Evolutionary conservation across 23 red algal genomes (phyloP), one percentile per base, ranked within the genome.

Genomic region (Gracilaria domingensis): DNA sequence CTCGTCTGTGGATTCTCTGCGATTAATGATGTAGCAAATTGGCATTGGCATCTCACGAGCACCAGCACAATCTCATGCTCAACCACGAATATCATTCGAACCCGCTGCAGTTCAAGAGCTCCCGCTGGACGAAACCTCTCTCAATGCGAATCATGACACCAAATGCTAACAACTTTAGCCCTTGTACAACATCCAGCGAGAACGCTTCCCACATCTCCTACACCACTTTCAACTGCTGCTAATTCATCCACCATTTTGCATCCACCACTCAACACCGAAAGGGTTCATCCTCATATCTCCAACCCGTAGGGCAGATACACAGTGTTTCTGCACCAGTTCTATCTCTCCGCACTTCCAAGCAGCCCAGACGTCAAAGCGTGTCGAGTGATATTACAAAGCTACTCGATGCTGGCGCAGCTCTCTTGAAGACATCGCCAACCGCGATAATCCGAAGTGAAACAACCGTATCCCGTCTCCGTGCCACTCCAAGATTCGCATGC

Each of bases 1-100:
- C 23, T 44, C 85, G 0, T 76, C 69, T 25, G 50, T 89, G 8
- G 85, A 89, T 79, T 71, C 85, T 79, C 42, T 89, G 38, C 85
- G 85, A 14, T 71, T 79, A 30, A 89, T 89, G 85, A 89, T 89
- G 85, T 72, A 89, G 48, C 85, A 89, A 59, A 89, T 89, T 71
- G 76, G 76, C 5, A 47, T 81, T 7, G 54, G 33, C 13, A 59
- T 81, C 40, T 8, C 47, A 47, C 76, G 76, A 26, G 24, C 47
- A 34, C 54, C 76, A 29, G 20, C 76, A 18, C 29, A 55, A 45
- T 32, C 76, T 5, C 67, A 73, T n/a, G 20, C 67, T n/a, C 67
- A 37, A 20, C 40, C 49, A 12, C 67, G 36, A 18, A 76, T 89
- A 44, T 55, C 85, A 7, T 89, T 89, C 51, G 85, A 66, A 8